Percentiles rank a stretch among this genome's conserved stretches.
Conservation (phyloP, 345 rosid genomes). For the Salix caprea region DNA sequence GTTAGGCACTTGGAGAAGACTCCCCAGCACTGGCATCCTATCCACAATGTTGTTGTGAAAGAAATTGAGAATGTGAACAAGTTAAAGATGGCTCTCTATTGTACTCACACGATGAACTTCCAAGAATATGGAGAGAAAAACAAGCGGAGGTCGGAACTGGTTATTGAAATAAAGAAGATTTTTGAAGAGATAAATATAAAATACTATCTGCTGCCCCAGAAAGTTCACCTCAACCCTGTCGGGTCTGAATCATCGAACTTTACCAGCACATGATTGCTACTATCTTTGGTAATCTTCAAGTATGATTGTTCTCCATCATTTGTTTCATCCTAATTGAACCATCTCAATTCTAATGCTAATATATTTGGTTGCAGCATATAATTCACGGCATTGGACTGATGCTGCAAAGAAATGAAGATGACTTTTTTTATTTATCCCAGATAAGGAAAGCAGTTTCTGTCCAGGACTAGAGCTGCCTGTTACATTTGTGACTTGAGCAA, state of each 20-base stretch:
- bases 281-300: not conserved
- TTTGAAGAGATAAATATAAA: constrained; percentile 25
- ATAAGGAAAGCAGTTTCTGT: too few relatives aligned
- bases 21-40: constrained; percentile 27
- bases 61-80: constrained; percentile 29
- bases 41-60: constrained; percentile 23
- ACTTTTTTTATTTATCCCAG: too few relatives aligned
- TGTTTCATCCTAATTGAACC: not conserved
- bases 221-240: constrained; percentile 14
- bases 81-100: constrained; percentile 25
- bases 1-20: constrained; percentile 20
- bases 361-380: too few relatives aligned
- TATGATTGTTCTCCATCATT: not conserved
- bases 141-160: constrained; percentile 19
- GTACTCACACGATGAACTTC: constrained; percentile 29
- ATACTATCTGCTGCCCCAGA: constrained; percentile 22
- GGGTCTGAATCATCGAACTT: constrained; percentile 15
- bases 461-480: too few relatives aligned
- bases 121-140: constrained; percentile 27
- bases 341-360: too few relatives aligned
- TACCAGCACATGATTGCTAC: constrained; percentile 6
- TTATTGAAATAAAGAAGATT: constrained; percentile 19
- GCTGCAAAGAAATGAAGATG: too few relatives aligned
- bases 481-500: too few relatives aligned
- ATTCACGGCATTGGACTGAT: too few relatives aligned